Evolutionary conservation across 2,329 filamentous ascomycete genomes (phyloP), one percentile per base, ranked within the genome.

Genomic region (Colletotrichum melonis): DNA sequence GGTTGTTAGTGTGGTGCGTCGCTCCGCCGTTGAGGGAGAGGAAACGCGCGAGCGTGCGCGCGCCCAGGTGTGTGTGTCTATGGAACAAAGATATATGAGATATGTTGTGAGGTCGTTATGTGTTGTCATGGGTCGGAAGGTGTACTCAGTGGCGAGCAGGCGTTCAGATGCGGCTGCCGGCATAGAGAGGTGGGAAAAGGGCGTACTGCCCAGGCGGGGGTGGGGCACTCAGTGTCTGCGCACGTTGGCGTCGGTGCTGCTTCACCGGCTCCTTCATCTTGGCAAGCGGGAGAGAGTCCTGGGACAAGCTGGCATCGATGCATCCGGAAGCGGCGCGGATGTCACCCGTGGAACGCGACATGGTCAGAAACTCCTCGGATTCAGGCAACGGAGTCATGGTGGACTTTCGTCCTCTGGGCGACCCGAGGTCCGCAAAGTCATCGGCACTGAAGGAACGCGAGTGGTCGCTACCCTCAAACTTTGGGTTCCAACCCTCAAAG

Each of bases 141-240:
- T 75, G 42, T 49, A n/a, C 7, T n/a, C 19, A 49, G 19, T n/a
- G 7, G 42, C 42, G 42, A 49, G 42, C 42, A 49, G 19, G 11
- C 42, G 42, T 49, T 49, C 77, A 84, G 57, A 84, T 81, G 16
- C 79, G 78, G 64, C 82, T 80, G 28, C 80, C 79, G 26, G 76
- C 79, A 63, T 75, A 75, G 42, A 78, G 73, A 16, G 78, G 78
- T 12, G 86, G 86, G 74, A 87, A 88, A 16, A 86, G 78, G 52
- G 84, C 83, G 75, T 86, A 88, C 74, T 86, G 86, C 24, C 84
- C 85, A n/a, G 86, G 81, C 11, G 85, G 86, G 6, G 84, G 83
- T 9, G 84, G 80, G 32, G 82, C 81, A 78, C 83, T 84, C 38
- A 86, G 83, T 9, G 87, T 88, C 70, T 85, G 80, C 4, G 87